Percentiles rank a stretch among this genome's conserved stretches.
Evolutionary conservation across 441 rosid genomes (phyloP).

Genomic region (Populus hybrid): DNA sequence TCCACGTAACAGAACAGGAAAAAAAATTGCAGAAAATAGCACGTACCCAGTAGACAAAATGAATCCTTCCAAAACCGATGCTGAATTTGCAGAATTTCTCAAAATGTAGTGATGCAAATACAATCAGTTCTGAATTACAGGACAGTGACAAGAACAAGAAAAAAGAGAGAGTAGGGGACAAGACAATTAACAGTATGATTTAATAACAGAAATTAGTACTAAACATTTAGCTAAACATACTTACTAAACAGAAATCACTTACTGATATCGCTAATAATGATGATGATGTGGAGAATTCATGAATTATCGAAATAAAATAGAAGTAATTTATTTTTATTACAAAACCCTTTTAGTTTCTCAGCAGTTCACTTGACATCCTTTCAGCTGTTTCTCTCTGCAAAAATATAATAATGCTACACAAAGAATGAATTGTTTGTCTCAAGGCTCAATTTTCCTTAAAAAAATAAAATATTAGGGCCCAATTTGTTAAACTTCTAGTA

Average conservation of each 20-base stretch:
- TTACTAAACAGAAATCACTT: not conserved
- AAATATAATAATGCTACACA: not conserved
- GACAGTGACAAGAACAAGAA: not conserved
- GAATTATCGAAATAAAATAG: not conserved
- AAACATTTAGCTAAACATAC: not conserved
- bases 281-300: not conserved
- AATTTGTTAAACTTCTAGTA: not conserved
- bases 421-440: no score
- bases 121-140: not conserved
- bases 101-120: not conserved
- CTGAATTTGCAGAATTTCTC: not conserved
- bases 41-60: not conserved
- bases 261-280: not conserved
- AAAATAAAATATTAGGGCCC: not conserved
- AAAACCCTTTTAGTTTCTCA: not conserved
- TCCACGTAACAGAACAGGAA: not conserved
- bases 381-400: not conserved
- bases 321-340: not conserved
- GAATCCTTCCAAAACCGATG: not conserved
- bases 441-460: not conserved
- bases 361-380: not conserved
- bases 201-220: no score
- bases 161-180: not conserved
- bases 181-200: not conserved
- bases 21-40: not conserved